These are phyloP conservation scores for Phascolomyces articulosus DNA, from an alignment of 371 early-diverging fungal species.

Conservation along the genomic window DNA sequence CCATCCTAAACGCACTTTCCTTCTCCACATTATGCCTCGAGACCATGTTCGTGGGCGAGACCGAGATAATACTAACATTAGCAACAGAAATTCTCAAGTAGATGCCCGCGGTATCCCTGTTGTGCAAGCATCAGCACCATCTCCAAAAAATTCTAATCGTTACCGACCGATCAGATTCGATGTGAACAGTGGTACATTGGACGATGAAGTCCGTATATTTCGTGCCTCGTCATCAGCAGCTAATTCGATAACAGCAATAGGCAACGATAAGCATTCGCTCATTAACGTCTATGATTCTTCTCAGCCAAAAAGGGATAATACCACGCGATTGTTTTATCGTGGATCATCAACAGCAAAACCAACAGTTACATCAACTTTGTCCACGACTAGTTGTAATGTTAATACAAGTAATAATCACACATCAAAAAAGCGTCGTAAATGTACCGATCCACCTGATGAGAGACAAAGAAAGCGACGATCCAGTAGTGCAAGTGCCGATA, in stretches of 20 bases:
- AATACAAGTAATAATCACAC: neutral
- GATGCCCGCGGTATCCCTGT: conserved; percentile 25
- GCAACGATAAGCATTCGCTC: conserved; percentile 14
- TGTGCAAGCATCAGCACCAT: conserved; percentile 9
- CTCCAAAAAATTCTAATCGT: conserved; percentile 7
- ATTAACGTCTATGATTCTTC: conserved; percentile 17
- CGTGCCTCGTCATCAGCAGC: neutral
- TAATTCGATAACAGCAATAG: neutral
- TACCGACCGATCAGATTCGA: conserved; percentile 4
- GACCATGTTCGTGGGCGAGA: neutral
- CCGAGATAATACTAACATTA: neutral
- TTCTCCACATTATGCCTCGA: neutral
- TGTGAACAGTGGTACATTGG: conserved; percentile 1
- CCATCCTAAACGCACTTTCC: neutral
- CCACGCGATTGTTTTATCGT: conserved; percentile 16
- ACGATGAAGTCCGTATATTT: conserved; percentile 25
- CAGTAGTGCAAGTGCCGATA: neutral
- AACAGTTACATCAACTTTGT: conserved; percentile 2
- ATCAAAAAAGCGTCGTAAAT: neutral
- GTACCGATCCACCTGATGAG: neutral
- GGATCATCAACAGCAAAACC: neutral
- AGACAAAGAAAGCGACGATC: neutral
- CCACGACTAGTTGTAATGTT: neutral
- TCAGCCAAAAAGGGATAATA: neutral
- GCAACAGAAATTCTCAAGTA: conserved; percentile 2